Evolutionary conservation across 768 basidiomycete species (phyloP), one percentile per base, ranked within the genome.

Genomic region (Plicaturopsis crispa): DNA sequence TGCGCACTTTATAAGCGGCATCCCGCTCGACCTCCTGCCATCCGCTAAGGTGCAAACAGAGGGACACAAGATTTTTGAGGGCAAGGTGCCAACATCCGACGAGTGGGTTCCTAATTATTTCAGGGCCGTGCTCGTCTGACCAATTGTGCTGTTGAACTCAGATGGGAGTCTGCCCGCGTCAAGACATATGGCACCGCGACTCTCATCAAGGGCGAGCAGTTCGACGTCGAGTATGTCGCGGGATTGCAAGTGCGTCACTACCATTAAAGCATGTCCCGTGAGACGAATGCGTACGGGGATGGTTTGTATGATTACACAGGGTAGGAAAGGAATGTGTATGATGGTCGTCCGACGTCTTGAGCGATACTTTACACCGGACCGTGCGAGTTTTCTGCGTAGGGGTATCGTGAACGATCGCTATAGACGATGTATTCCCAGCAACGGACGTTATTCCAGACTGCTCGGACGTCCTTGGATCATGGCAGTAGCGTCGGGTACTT

Each of bases 201-300:
- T 3, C 56, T 60, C 22, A 58, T 60, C 26, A 59, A 57, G 33
- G 60, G 60, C 18, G 52, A 59, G 16, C 51, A 53, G 37, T 60
- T 59, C 31, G 59, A 62, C 38, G 51, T 58, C n/a, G 60, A 62
- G 43, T 46, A 55, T 21, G 48, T 62, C 22, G 54, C 55, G 12
- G 59, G 60, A 2, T 42, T 61, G 21, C 53, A 61, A 36, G 52
- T 53, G 28, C 5, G 49, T 30, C 39, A 40, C 22, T 40, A 32
- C 31, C 39, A 40, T 40, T 40, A 32, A 40, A n/a, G n/a, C n/a
- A n/a, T n/a, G n/a, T n/a, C n/a, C n/a, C n/a, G n/a, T n/a, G n/a
- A n/a, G n/a, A n/a, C n/a, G n/a, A n/a, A n/a, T n/a, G n/a, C n/a
- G n/a, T n/a, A n/a, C n/a, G n/a, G n/a, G n/a, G n/a, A n/a, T n/a